These are phyloP conservation scores for Chaetomidium leptoderma DNA, from an alignment of 495 filamentous ascomycete species.

Conservation along the genomic window DNA sequence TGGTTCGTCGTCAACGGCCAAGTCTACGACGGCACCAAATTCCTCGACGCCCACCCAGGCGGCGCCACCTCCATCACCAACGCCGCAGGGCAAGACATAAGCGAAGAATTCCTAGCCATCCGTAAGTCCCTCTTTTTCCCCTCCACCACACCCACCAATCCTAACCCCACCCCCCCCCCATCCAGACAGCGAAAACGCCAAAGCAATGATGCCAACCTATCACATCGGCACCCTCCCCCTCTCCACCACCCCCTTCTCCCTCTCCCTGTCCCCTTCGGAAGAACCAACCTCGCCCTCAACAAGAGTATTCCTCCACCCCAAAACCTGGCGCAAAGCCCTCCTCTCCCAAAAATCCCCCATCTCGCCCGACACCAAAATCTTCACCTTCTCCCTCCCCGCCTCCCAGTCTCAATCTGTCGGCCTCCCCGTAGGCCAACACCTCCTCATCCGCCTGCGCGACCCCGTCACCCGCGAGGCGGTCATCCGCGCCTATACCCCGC, in stretches of 20 bases:
- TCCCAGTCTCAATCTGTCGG: slow-evolving; percentile 66
- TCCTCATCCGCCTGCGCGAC: slow-evolving; percentile 79
- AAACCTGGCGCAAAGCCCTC: slow-evolving; percentile 64
- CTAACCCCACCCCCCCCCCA: slow-evolving; percentile 4
- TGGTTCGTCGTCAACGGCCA: slow-evolving; percentile 94
- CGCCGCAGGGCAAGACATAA: slow-evolving; percentile 78
- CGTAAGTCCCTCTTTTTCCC: slow-evolving; percentile 53
- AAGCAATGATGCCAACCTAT: slow-evolving; percentile 83
- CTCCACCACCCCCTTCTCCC: slow-evolving; percentile 52
- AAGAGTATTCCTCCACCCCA: slow-evolving; percentile 62
- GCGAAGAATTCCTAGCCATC: slow-evolving; percentile 92
- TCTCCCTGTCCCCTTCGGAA: slow-evolving; percentile 30
- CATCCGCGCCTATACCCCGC: slow-evolving; percentile 85
- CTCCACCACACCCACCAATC: neutral
- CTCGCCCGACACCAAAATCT: slow-evolving; percentile 79
- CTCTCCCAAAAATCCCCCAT: slow-evolving; percentile 62
- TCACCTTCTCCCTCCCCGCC: slow-evolving; percentile 76
- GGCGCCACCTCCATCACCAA: slow-evolving; percentile 83
- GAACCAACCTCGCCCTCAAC: slow-evolving; percentile 37
- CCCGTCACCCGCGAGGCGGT: slow-evolving; percentile 63
- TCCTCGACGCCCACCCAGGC: slow-evolving; percentile 83
- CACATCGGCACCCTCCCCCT: slow-evolving; percentile 74
- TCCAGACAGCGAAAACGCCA: slow-evolving; percentile 85
- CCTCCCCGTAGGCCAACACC: slow-evolving; percentile 82
- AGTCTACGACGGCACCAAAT: slow-evolving; percentile 84